Conservation (phyloP, 257 asterid species). For the Mentha longifolia region DNA sequence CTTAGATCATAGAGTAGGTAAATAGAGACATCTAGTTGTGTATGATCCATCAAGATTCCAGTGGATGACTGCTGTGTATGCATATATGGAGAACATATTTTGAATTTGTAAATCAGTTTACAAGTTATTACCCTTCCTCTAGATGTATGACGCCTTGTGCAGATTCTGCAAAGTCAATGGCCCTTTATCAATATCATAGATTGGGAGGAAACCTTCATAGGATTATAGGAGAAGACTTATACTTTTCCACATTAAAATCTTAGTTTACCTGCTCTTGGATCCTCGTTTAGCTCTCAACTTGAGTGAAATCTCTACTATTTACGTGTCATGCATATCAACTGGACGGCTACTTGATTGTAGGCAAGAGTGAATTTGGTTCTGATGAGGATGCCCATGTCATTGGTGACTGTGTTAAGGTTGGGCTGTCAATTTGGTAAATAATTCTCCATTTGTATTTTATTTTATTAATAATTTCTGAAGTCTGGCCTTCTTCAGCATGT, state of each 20-base stretch:
- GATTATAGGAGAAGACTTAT: slow-evolving; percentile 6
- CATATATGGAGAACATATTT: slow-evolving; percentile 19
- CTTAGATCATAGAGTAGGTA: background rate
- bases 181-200: slow-evolving; percentile 9
- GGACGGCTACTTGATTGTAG: slow-evolving; percentile 45
- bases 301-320: slow-evolving; percentile 24
- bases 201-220: slow-evolving; percentile 18
- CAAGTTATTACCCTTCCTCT: slow-evolving; percentile 27
- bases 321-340: slow-evolving; percentile 29
- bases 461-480: slow-evolving; percentile 35
- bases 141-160: slow-evolving; percentile 23
- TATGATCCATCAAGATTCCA: slow-evolving; percentile 23
- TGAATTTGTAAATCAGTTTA: slow-evolving; percentile 2
- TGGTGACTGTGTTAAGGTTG: slow-evolving; percentile 91
- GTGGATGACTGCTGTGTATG: slow-evolving; percentile 17
- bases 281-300: slow-evolving; percentile 15
- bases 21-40: background rate
- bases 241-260: background rate
- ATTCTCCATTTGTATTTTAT: slow-evolving; percentile 15
- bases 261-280: slow-evolving; percentile 11
- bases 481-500: slow-evolving; percentile 67
- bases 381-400: slow-evolving; percentile 94
- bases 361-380: slow-evolving; percentile 70
- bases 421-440: slow-evolving; percentile 29
- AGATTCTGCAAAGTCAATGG: background rate